A percentile compares a stretch with the other conserved stretches of the same genome.
Conservation (phyloP, 2,329 filamentous ascomycete genomes). For the Hymenoscyphus fructigenus region DNA sequence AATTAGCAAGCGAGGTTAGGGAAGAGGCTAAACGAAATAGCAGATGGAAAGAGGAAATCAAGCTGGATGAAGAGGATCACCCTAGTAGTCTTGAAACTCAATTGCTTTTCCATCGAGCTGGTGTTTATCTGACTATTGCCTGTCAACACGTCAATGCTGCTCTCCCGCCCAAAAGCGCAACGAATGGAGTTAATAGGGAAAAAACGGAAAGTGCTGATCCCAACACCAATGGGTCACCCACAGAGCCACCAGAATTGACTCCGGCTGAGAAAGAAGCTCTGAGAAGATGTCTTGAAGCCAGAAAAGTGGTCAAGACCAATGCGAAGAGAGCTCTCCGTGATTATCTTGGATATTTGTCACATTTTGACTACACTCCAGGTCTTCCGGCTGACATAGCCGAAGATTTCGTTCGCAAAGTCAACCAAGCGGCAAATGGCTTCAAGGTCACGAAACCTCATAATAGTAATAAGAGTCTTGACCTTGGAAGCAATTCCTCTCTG, state of each 20-base stretch:
- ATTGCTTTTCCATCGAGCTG: constrained; percentile 72
- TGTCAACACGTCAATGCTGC: constrained; percentile 62
- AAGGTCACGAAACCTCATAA: constrained; percentile 42
- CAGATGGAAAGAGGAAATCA: constrained; percentile 48
- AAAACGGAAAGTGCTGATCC: constrained; percentile 25
- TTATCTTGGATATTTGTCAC: constrained; percentile 68
- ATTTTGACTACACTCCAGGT: constrained; percentile 74
- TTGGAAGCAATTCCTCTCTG: constrained; percentile 35
- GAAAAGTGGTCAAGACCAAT: constrained; percentile 69
- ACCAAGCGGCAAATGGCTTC: constrained; percentile 51
- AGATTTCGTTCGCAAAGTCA: constrained; percentile 57
- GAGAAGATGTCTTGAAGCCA: constrained; percentile 52
- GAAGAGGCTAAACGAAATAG: constrained; percentile 36
- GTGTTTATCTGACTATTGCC: constrained; percentile 70
- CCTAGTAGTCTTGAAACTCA: constrained; percentile 74
- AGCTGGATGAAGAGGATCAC: constrained; percentile 62
- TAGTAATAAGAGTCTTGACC: constrained; percentile 28
- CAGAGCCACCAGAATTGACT: constrained; percentile 35
- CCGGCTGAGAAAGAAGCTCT: constrained; percentile 47
- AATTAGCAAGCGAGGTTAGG: constrained; percentile 45
- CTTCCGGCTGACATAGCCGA: constrained; percentile 38
- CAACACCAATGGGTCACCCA: constrained; percentile 15
- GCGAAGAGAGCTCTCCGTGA: constrained; percentile 76
- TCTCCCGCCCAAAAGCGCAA: constrained; percentile 39
- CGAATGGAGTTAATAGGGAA: constrained; percentile 28